Base-by-base conservation (phyloP, 2,329 filamentous ascomycete genomes). In the Verticillium alfalfae region DNA sequence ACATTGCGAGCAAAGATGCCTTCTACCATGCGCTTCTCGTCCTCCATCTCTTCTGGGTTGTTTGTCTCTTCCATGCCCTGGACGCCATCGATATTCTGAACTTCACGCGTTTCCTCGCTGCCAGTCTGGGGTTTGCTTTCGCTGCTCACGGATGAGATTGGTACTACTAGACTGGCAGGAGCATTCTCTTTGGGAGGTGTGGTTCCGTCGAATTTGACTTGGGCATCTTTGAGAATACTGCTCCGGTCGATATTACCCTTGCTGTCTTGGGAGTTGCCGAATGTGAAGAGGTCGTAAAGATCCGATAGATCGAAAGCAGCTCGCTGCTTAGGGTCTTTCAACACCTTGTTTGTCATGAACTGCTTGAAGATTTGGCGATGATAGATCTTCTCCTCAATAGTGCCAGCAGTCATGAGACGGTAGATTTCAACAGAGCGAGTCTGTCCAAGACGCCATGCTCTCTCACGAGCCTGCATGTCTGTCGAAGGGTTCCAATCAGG, bases 401-500 rank as follows among this genome's bases (percentile, higher is more conserved):
- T 99, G 1, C 95, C 95, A 5, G 94, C 92, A 4, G 92, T 97
- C 91, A 99, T 96, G n/a, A 99, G 82, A 39, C 96, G 90, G 73
- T 97, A 99, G 26, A 99, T 97, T 5, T 92, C 93, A 34, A 99
- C 95, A 57, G 97, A 92, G 60, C 90, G 89, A 74, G 96, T 97
- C 77, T 99, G 95, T 0, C 95, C 95, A 2, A 99, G 79, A 62
- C 95, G 88, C 95, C 95, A 99, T 6, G 96, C 95, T 70, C 95
- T 86, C 75, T 99, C 95, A 57, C 95, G 88, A 16, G 95, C 95
- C 76, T 99, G 95, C 34, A 97, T 82, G 71, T 99, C 95, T 0
- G 94, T 98, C 0, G 94, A 97, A 2, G 94, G 95, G 69, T 98
- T 98, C 95, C 95, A 99, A 72, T 99, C 95, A 0, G 95, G 96